phyloP scores from a whole-genome alignment of 495 filamentous ascomycete genomes.

The Astrocystis sublimbata region DNA sequence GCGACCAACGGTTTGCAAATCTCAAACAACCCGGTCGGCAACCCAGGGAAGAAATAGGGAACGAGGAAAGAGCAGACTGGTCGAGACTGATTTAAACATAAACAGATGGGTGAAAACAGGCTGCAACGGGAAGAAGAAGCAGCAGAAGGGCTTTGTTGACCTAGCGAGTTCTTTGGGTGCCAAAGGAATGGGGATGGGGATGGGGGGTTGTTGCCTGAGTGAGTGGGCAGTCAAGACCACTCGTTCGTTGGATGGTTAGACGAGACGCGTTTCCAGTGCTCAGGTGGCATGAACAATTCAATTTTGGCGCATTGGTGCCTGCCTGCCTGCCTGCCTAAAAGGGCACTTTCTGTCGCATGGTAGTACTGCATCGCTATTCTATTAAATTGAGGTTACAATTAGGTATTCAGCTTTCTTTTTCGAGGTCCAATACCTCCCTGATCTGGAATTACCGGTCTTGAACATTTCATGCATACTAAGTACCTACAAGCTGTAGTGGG shows the following conservation, averaged over 20 bases:
- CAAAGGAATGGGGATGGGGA: not conserved
- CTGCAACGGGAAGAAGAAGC: not conserved
- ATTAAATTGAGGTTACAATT: not conserved
- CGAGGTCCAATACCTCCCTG: no score
- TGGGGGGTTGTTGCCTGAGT: slow-evolving; percentile 1
- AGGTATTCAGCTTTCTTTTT: no score
- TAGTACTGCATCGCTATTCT: not conserved
- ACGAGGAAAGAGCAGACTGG: not conserved
- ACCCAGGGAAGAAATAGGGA: no score
- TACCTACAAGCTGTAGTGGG: no score
- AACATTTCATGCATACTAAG: no score
- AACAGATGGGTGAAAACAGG: not conserved
- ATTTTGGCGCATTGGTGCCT: not conserved
- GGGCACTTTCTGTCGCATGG: not conserved
- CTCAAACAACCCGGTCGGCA: not conserved
- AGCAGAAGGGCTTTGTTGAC: slow-evolving; percentile 3
- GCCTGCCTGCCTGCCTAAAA: not conserved
- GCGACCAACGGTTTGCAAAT: not conserved
- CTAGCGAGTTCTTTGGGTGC: not conserved
- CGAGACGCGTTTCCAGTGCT: slow-evolving; percentile 9
- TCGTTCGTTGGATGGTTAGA: not conserved
- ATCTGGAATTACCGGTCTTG: no score
- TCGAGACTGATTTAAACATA: not conserved
- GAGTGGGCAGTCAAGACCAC: not conserved
- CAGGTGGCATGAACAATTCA: not conserved